phyloP scores from a whole-genome alignment of 768 basidiomycete genomes.

The Mycena haematopus region DNA sequence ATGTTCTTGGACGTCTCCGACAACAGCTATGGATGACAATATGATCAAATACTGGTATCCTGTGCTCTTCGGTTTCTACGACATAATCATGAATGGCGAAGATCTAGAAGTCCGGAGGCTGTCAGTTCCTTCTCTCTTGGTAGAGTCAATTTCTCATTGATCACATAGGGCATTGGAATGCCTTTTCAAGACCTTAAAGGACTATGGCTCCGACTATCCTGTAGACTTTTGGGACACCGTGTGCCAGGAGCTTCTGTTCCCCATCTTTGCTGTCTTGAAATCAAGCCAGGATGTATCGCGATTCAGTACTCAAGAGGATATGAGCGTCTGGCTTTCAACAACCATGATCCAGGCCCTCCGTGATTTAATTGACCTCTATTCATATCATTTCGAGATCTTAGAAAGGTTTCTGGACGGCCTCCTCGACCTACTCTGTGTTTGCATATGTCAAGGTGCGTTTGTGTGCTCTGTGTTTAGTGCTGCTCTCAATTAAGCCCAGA shows the following conservation, averaged over 20 bases:
- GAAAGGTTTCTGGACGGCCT: conserved; percentile 93
- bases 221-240: conserved; percentile 98
- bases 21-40: conserved; percentile 67
- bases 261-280: conserved; percentile 95
- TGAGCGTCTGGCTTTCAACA: conserved; percentile 99
- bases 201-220: conserved; percentile 83
- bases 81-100: conserved; percentile 99
- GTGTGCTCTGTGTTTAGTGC: not conserved
- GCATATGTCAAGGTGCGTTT: conserved; percentile 92
- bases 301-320: conserved; percentile 96
- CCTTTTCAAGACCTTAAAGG: conserved; percentile 91
- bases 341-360: conserved; percentile 98
- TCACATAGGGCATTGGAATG: conserved; percentile 88
- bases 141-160: conserved; percentile 19
- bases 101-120: conserved; percentile 95
- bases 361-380: conserved; percentile 94
- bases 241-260: conserved; percentile 95
- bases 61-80: conserved; percentile 95
- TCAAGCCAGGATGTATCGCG: conserved; percentile 91
- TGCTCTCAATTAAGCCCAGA: conserved; percentile 55
- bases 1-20: conserved; percentile 45
- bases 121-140: conserved; percentile 55
- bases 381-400: conserved; percentile 91
- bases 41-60: conserved; percentile 99
- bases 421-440: conserved; percentile 90